Evolutionary conservation across 179 eudicot genomes (phyloP), one percentile per base, ranked within the genome.

Genomic region (Sideroxylon spinosum): DNA sequence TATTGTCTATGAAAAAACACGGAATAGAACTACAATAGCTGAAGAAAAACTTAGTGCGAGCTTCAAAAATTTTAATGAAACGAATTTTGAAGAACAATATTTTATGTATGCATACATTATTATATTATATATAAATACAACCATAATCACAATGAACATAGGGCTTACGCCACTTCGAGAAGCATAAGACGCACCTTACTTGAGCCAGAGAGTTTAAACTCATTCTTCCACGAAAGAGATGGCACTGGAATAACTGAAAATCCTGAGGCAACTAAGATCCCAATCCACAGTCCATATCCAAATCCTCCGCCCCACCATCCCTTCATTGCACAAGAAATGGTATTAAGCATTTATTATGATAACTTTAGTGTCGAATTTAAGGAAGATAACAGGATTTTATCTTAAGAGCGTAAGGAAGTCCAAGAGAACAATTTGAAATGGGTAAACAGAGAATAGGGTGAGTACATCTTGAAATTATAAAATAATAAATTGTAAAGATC

Each of bases 261-360:
- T 68, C 97, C 98, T 4, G 99, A 95, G 63, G 98, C 95, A 85
- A 95, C 97, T 78, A 93, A 82, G 73, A 87, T 76, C 19, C 99
- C 99, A 53, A 95, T 91, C 99, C 99, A 95, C 73, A 93, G 69
- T 63, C 99, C 99, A 79, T 95, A 95, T 64, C 90, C 90, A 85
- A 92, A 95, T 87, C 99, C 99, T 68, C 97, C 93, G 67, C 97
- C 85, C 96, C 96, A 92, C 98, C 99, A 95, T 76, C 99, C 99
- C 99, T 95, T 86, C 68, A 83, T 81, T 83, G 80, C 82, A 84
- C 73, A 78, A 76, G 50, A 59, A 80, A 76, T 68, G 65, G 66
- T 75, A 17, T 37, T 48, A 57, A 76, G n/a, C 61, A 63, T 78
- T 49, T 74, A 82, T 16, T 6, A 22, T 25, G 55, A 65, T 17